phyloP scores from a whole-genome alignment of 192 early-diverging fungal species.

The Backusella macrospora region DNA sequence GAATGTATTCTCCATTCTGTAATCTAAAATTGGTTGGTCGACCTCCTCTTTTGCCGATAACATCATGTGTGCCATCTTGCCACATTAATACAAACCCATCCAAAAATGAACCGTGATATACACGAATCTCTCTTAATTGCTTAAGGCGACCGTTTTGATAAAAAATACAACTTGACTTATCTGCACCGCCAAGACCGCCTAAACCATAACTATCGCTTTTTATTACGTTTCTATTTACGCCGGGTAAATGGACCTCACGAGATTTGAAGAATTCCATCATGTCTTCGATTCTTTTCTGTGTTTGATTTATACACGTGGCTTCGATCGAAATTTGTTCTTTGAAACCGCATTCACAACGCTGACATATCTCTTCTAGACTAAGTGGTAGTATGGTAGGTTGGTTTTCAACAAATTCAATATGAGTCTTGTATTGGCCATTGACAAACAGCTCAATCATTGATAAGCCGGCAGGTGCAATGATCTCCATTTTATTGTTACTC shows the following conservation, averaged over 20 bases:
- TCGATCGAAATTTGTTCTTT: slow-evolving; percentile 14
- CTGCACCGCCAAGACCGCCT: not conserved
- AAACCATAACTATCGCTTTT: slow-evolving; percentile 27
- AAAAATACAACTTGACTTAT: slow-evolving; percentile 9
- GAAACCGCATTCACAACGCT: not conserved
- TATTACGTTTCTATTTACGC: slow-evolving; percentile 21
- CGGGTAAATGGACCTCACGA: slow-evolving; percentile 20
- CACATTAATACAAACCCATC: slow-evolving; percentile 55
- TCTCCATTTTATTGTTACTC: slow-evolving; percentile 41
- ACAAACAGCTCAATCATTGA: slow-evolving; percentile 62
- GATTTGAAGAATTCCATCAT: slow-evolving; percentile 2
- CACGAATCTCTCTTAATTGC: slow-evolving; percentile 20
- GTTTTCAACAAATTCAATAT: slow-evolving; percentile 57
- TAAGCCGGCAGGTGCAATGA: slow-evolving; percentile 48
- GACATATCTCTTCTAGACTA: slow-evolving; percentile 10
- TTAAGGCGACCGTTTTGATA: slow-evolving; percentile 13
- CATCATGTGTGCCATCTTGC: slow-evolving; percentile 45
- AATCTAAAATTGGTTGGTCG: slow-evolving; percentile 39
- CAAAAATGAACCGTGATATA: slow-evolving; percentile 52
- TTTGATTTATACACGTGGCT: slow-evolving; percentile 19
- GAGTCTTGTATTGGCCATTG: slow-evolving; percentile 45
- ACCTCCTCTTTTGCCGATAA: slow-evolving; percentile 50
- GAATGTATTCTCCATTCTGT: slow-evolving; percentile 51
- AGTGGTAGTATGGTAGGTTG: slow-evolving; percentile 16
- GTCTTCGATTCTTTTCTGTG: slow-evolving; percentile 8